phyloP scores from a whole-genome alignment of 2,329 filamentous ascomycete genomes.

The Colletotrichum costaricense region DNA sequence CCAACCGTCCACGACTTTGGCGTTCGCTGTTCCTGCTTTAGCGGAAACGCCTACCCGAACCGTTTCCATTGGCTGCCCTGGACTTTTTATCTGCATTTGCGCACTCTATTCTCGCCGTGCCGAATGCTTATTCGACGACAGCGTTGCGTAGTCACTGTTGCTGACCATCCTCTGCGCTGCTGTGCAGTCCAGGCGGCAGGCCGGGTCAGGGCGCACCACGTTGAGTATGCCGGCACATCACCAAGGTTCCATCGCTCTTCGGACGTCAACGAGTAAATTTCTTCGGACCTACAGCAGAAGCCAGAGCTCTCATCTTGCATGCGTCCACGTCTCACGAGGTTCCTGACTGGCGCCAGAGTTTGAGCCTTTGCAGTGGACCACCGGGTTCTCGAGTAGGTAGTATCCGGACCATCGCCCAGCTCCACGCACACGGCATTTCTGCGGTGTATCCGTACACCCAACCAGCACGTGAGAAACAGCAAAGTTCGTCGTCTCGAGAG shows the following conservation, averaged over 20 bases:
- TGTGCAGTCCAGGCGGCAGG: neutral
- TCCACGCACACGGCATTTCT: neutral
- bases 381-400: neutral
- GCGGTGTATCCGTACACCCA: neutral
- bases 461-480: neutral
- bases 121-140: conserved; percentile 28
- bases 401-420: neutral
- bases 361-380: neutral
- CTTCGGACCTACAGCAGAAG: neutral
- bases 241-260: neutral
- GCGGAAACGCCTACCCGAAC: conserved; percentile 25
- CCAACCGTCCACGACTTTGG: neutral
- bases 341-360: neutral
- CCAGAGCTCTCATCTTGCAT: neutral
- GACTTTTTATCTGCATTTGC: conserved; percentile 4
- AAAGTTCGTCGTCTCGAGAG: neutral
- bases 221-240: conserved; percentile 11
- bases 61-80: conserved; percentile 7
- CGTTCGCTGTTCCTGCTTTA: conserved; percentile 34
- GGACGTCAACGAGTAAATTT: neutral
- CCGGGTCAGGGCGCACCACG: neutral
- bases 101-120: conserved; percentile 23
- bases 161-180: neutral
- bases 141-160: neutral
- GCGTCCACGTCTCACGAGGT: neutral